Percentiles rank a stretch among this genome's conserved stretches.
Conservation (phyloP, 306 rosid species). For the Rosa lucieae region DNA sequence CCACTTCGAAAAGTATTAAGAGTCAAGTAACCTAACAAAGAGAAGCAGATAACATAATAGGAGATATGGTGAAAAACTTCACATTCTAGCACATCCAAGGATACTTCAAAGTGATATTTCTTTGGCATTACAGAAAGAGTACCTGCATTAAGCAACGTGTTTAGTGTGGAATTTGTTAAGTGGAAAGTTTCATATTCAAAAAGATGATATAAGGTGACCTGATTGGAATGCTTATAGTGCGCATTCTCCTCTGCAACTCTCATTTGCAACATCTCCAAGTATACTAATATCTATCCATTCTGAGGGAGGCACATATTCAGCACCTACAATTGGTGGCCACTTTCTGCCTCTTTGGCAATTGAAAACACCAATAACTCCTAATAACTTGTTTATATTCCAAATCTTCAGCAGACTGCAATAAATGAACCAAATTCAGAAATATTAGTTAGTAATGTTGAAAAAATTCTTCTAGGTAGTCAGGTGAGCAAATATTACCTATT, state of each 20-base stretch:
- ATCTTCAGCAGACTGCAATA: constrained; percentile 24
- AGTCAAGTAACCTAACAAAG: neutral
- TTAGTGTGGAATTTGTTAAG: neutral
- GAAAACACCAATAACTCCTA: constrained; percentile 23
- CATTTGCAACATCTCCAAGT: constrained; percentile 13
- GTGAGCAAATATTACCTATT: neutral
- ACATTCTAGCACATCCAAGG: constrained; percentile 2
- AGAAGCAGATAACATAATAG: neutral
- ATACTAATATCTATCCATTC: constrained; percentile 5
- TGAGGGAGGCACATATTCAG: constrained; percentile 8
- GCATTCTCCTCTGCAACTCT: constrained; percentile 19
- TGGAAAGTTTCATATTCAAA: neutral
- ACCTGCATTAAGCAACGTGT: neutral
- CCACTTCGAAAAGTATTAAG: neutral
- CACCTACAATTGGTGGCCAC: constrained; percentile 19
- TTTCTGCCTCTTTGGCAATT: constrained; percentile 29
- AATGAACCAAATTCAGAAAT: neutral
- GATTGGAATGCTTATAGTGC: neutral
- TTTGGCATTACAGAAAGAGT: constrained; percentile 9
- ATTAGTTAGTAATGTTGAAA: neutral
- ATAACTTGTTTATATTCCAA: constrained; percentile 23
- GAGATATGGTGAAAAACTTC: constrained; percentile 12
- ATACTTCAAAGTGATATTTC: constrained; percentile 6
- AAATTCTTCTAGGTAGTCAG: neutral
- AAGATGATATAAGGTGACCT: neutral